phyloP scores from a whole-genome alignment of 2,329 filamentous ascomycete genomes.

The Fusarium torulosum region DNA sequence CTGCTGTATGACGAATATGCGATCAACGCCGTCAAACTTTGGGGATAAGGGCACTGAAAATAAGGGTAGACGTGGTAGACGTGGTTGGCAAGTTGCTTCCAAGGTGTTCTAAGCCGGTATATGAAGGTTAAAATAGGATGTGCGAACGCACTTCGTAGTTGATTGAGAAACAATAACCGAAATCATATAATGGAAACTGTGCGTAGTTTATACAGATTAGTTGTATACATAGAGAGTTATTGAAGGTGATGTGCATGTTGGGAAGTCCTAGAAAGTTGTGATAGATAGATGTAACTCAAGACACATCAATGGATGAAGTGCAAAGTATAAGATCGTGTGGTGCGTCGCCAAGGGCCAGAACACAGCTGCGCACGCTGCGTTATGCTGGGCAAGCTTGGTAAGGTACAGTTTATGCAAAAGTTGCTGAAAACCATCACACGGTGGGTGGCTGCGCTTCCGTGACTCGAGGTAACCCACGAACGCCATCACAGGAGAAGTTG shows the following conservation, averaged over 20 bases:
- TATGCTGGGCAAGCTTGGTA: constrained; percentile 6
- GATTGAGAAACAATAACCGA: not conserved
- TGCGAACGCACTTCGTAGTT: not conserved
- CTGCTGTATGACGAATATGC: constrained; percentile 8
- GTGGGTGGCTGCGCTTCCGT: constrained; percentile 35
- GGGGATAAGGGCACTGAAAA: constrained; percentile 1
- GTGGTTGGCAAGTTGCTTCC: not conserved
- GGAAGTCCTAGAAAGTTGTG: constrained; percentile 29
- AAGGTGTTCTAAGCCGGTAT: not conserved
- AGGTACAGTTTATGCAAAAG: constrained; percentile 19
- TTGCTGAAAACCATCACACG: constrained; percentile 37
- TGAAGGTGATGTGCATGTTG: constrained; percentile 24
- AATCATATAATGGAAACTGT: constrained; percentile 5
- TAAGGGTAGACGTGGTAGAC: constrained; percentile 4
- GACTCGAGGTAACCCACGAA: constrained; percentile 37
- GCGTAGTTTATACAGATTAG: not conserved
- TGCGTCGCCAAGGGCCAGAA: constrained; percentile 20
- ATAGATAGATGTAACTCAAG: constrained; percentile 32
- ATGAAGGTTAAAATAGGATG: not conserved
- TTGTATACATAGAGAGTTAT: constrained; percentile 13
- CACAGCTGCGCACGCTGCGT: not conserved
- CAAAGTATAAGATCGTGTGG: constrained; percentile 18
- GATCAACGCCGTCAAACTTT: constrained; percentile 18
- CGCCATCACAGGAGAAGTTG: constrained; percentile 34
- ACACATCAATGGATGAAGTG: constrained; percentile 12